A percentile compares a stretch with the other conserved stretches of the same genome.
These are phyloP conservation scores for Plenodomus biglobosus DNA, from an alignment of 2,329 filamentous ascomycete genomes.

Conservation along the genomic window DNA sequence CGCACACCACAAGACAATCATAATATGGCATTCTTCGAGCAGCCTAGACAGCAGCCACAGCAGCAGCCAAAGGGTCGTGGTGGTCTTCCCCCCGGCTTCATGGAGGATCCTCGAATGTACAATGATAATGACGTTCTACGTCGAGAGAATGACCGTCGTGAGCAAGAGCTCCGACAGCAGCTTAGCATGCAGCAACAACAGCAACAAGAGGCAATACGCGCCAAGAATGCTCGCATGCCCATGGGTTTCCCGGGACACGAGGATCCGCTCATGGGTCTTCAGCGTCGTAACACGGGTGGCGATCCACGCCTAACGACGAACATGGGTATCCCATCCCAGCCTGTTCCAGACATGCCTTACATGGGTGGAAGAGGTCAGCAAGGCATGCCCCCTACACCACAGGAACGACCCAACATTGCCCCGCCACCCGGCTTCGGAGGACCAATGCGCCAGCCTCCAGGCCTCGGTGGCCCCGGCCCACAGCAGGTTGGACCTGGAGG, in stretches of 20 bases:
- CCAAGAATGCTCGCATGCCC: constrained; percentile 35
- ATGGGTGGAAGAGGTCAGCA: constrained; percentile 38
- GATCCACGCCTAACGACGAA: constrained; percentile 43
- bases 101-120: constrained; percentile 41
- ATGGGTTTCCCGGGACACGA: constrained; percentile 39
- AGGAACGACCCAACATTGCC: constrained; percentile 41
- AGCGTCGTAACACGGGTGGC: constrained; percentile 43
- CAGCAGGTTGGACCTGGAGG: constrained; percentile 38
- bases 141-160: constrained; percentile 35
- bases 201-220: constrained; percentile 41
- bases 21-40: constrained; percentile 40
- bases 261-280: constrained; percentile 36
- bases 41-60: constrained; percentile 37
- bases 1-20: constrained; percentile 37
- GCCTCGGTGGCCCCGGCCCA: constrained; percentile 31
- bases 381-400: constrained; percentile 41
- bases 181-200: constrained; percentile 29
- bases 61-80: constrained; percentile 42
- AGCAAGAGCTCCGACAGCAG: constrained; percentile 35
- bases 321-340: constrained; percentile 47
- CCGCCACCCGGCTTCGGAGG: constrained; percentile 42
- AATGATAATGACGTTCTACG: constrained; percentile 38
- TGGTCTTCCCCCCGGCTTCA: constrained; percentile 43
- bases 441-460: constrained; percentile 43
- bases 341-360: constrained; percentile 39